Evolutionary conservation across 805 yeast species (phyloP), one percentile per base, ranked within the genome.

Genomic region (Isabelozyma heimii): DNA sequence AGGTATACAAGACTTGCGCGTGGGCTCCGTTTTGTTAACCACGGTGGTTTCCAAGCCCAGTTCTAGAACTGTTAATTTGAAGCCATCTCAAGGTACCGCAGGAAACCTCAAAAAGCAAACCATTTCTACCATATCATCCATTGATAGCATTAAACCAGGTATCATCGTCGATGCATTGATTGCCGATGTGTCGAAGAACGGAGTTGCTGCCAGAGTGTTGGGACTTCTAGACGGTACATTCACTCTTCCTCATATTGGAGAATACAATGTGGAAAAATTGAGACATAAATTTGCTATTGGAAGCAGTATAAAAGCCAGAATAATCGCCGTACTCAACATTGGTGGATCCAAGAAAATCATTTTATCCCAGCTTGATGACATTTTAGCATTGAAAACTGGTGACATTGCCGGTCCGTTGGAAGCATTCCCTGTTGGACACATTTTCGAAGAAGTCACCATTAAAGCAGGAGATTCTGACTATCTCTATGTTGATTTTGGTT

Each of bases 141-240:
- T 89, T 16, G 95, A 91, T 58, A 82, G 96, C 4, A 78, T 91
- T 26, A 78, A 87, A 37, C 96, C 99, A 2, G 99, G 99, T 58
- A 80, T 84, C 54, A 60, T 84, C 9, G 89, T 91, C 8, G 90
- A 87, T 50, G 87, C 91, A 6, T 68, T 85, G 27, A 79, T 91
- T 16, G 77, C 85, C 16, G 83, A 82, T 8, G 77, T 83, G 16
- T 66, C 77, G 26, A 62, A 71, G 8, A 67, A 79, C 37, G 99
- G 99, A 52, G 66, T 89, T 14, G 66, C 77, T n/a, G 81, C 87
- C 53, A 87, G 83, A 62, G 84, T 82, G 0, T 84, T 84, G 55
- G 97, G 97, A 47, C 68, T 88, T 48, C 78, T 86, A 15, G 83
- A 85, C 53, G 95, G 85, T 13, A 81, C 91, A 0, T 71, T 89